phyloP scores from a whole-genome alignment of 257 asterid species.

The Ocimum tenuiflorum region DNA sequence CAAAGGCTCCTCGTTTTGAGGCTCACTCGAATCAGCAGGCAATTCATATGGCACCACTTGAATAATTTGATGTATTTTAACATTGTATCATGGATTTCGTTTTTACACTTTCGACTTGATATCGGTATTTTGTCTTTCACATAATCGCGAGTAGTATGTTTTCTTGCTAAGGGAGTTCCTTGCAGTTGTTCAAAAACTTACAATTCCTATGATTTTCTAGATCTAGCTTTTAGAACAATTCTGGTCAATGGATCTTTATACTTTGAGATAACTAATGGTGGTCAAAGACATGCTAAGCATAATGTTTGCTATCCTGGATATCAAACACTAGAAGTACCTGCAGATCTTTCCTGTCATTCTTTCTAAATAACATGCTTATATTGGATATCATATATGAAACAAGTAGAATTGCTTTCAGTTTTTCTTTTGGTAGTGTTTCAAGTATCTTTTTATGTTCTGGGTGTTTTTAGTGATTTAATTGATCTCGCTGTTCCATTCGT shows the following conservation, averaged over 20 bases:
- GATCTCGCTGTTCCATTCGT: constrained; percentile 11
- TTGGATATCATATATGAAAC: constrained; percentile 1
- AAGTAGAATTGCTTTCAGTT: background rate
- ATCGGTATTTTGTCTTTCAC: background rate
- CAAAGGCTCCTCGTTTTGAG: constrained; percentile 96
- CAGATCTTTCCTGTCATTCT: background rate
- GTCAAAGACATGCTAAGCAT: background rate
- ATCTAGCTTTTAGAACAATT: background rate
- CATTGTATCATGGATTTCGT: background rate
- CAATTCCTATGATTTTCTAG: background rate
- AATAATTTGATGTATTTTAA: background rate
- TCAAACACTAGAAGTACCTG: background rate
- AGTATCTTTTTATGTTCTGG: background rate
- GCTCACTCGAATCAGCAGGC: constrained; percentile 97
- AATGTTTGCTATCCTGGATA: background rate
- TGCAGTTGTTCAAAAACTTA: background rate
- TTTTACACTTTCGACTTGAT: constrained; percentile 12
- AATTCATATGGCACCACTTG: constrained; percentile 23
- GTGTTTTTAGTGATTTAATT: background rate
- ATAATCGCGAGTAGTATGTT: background rate
- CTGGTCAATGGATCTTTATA: background rate
- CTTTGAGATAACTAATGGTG: background rate
- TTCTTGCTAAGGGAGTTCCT: background rate
- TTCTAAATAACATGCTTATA: background rate
- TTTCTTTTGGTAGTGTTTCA: background rate